Evolutionary conservation across 805 yeast genomes (phyloP).

Genomic region (Tetrapisispora pingtungensis): DNA sequence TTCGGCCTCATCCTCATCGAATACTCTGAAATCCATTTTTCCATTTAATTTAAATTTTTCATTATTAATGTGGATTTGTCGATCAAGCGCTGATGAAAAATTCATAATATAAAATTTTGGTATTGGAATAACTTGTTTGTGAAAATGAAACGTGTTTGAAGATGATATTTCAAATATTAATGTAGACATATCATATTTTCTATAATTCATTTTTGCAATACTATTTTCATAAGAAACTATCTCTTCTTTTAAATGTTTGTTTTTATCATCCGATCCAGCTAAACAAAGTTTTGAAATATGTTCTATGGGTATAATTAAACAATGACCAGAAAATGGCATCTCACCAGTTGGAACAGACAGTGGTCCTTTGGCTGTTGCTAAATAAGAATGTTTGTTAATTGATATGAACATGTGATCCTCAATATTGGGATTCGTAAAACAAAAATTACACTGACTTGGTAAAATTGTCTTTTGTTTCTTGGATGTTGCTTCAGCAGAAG

Average conservation of each 20-base stretch:
- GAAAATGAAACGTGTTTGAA: slow-evolving; percentile 57
- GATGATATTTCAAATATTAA: slow-evolving; percentile 66
- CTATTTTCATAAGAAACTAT: slow-evolving; percentile 37
- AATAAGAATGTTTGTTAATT: slow-evolving; percentile 54
- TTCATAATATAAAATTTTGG: slow-evolving; percentile 34
- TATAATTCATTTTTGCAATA: slow-evolving; percentile 39
- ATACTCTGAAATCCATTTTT: slow-evolving; percentile 34
- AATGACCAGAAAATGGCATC: slow-evolving; percentile 66
- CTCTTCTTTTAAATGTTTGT: slow-evolving; percentile 32
- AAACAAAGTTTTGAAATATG: slow-evolving; percentile 45
- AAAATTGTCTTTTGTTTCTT: slow-evolving; percentile 35
- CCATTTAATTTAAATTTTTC: slow-evolving; percentile 37
- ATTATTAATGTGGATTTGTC: slow-evolving; percentile 38
- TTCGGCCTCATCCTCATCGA: slow-evolving; percentile 17
- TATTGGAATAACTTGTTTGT: slow-evolving; percentile 68
- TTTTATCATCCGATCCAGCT: slow-evolving; percentile 13
- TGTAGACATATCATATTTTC: slow-evolving; percentile 36
- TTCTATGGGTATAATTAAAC: slow-evolving; percentile 66
- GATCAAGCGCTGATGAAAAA: slow-evolving; percentile 39
- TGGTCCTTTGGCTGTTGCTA: slow-evolving; percentile 84
- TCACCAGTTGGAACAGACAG: slow-evolving; percentile 43
- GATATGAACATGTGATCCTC: slow-evolving; percentile 75
- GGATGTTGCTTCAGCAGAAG: slow-evolving; percentile 3
- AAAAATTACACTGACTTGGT: slow-evolving; percentile 68
- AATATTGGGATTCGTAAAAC: slow-evolving; percentile 67